These are phyloP conservation scores for Anthracocystis panici-leucophaei DNA, from an alignment of 1,284 basidiomycete species.

Conservation along the genomic window DNA sequence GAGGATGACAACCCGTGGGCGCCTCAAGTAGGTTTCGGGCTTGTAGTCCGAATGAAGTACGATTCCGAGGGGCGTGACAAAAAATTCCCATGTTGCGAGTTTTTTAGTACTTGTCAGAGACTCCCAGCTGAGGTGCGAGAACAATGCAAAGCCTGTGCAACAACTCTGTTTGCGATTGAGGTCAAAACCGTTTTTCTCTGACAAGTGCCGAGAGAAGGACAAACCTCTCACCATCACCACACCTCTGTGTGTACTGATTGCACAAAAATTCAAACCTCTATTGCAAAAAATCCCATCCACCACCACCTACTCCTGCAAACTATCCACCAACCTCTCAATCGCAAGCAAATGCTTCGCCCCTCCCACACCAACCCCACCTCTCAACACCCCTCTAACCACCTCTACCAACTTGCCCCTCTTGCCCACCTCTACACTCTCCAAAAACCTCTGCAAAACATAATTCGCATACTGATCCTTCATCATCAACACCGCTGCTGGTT, in stretches of 20 bases:
- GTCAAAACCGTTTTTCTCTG: too few relatives aligned
- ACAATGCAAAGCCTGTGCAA: too few relatives aligned
- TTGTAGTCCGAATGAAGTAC: too few relatives aligned
- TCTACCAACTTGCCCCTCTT: conserved; percentile 45
- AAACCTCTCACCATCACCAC: neutral
- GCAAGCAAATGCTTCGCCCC: conserved; percentile 52
- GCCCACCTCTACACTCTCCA: conserved; percentile 56
- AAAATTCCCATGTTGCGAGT: too few relatives aligned
- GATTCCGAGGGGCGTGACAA: too few relatives aligned
- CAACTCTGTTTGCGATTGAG: too few relatives aligned
- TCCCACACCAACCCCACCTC: conserved; percentile 6
- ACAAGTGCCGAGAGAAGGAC: too few relatives aligned
- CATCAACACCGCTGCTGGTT: conserved; percentile 72
- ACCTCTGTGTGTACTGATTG: neutral
- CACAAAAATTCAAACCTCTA: conserved; percentile 5
- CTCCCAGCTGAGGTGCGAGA: too few relatives aligned
- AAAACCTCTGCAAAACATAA: conserved; percentile 68
- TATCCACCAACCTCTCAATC: conserved; percentile 56
- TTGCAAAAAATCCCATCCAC: neutral
- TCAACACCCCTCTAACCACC: conserved; percentile 41
- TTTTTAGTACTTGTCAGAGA: too few relatives aligned
- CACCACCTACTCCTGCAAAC: neutral
- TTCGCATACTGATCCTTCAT: conserved; percentile 91
- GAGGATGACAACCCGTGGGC: too few relatives aligned
- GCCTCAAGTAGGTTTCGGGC: too few relatives aligned